phyloP scores from a whole-genome alignment of 139 green algal species.

The Bryopsis sp. region DNA sequence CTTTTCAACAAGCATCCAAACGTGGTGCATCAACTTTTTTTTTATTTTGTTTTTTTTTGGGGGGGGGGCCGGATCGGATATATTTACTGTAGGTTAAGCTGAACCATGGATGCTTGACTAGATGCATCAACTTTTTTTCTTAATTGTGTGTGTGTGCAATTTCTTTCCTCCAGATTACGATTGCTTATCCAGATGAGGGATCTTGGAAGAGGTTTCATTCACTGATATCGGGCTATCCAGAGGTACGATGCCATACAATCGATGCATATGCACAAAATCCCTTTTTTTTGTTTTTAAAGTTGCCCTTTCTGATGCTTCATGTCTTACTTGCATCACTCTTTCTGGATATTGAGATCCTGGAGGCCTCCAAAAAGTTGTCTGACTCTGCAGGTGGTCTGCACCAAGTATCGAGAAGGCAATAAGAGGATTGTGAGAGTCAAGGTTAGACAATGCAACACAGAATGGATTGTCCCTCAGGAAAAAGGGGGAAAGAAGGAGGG shows the following conservation, averaged over 20 bases:
- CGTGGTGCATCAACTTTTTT: no score
- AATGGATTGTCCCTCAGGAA: no score
- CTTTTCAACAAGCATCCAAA: no score
- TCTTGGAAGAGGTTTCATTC: slow-evolving; percentile 98
- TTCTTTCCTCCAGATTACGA: slow-evolving; percentile 57
- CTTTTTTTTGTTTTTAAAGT: neutral
- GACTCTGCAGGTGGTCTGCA: slow-evolving; percentile 87
- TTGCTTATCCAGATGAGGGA: slow-evolving; percentile 97
- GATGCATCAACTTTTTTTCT: no score
- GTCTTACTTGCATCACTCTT: neutral
- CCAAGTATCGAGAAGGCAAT: slow-evolving; percentile 90
- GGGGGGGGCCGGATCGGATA: no score
- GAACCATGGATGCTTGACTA: no score
- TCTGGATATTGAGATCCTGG: neutral
- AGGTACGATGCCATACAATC: no score
- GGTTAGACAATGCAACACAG: slow-evolving; percentile 19
- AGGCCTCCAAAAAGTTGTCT: neutral
- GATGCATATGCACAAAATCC: no score
- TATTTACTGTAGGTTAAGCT: no score
- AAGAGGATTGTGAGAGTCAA: slow-evolving; percentile 93
- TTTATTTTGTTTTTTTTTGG: no score
- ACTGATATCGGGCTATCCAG: slow-evolving; percentile 73
- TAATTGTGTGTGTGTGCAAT: no score
- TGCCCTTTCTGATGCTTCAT: neutral
- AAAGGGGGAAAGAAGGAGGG: no score